phyloP scores from a whole-genome alignment of 1,284 basidiomycete genomes.

The Cryptococcus amylolentus region DNA sequence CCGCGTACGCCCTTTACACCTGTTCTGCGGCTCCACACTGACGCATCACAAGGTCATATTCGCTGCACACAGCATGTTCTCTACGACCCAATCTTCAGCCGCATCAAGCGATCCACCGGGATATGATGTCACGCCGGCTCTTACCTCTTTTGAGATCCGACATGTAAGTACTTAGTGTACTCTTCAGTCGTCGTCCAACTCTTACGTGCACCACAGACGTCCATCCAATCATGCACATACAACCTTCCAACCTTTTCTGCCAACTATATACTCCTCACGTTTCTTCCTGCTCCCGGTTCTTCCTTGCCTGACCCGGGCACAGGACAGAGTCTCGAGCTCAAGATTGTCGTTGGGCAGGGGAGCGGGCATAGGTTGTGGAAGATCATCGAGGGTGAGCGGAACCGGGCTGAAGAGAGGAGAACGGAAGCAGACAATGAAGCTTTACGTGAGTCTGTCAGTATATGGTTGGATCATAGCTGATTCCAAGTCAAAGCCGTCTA shows the following conservation, averaged over 20 bases:
- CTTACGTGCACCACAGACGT: constrained; percentile 9
- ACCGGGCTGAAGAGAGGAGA: constrained; percentile 18
- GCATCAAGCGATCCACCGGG: constrained; percentile 1
- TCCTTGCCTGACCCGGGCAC: constrained; percentile 35
- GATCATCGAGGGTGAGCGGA: constrained; percentile 41
- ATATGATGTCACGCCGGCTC: constrained; percentile 18
- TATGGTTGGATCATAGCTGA: background rate
- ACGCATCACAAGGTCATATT: constrained; percentile 25
- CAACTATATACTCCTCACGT: constrained; percentile 37
- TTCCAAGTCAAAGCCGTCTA: background rate
- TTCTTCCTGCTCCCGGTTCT: constrained; percentile 26
- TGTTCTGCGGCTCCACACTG: background rate
- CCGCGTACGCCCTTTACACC: constrained; percentile 23
- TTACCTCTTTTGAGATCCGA: constrained; percentile 33
- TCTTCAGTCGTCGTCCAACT: background rate
- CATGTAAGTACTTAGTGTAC: constrained; percentile 25
- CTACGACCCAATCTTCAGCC: constrained; percentile 8
- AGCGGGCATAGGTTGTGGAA: constrained; percentile 42
- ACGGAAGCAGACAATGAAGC: constrained; percentile 24
- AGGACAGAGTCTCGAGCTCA: constrained; percentile 30
- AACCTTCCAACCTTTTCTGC: constrained; percentile 40
- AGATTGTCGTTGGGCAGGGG: constrained; percentile 37
- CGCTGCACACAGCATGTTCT: constrained; percentile 12
- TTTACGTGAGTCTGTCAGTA: constrained; percentile 32
- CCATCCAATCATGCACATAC: constrained; percentile 26